Percentiles rank a stretch among this genome's conserved stretches.
Conservation (phyloP, 441 rosid species). For the Pelargonium myrrhifolium region DNA sequence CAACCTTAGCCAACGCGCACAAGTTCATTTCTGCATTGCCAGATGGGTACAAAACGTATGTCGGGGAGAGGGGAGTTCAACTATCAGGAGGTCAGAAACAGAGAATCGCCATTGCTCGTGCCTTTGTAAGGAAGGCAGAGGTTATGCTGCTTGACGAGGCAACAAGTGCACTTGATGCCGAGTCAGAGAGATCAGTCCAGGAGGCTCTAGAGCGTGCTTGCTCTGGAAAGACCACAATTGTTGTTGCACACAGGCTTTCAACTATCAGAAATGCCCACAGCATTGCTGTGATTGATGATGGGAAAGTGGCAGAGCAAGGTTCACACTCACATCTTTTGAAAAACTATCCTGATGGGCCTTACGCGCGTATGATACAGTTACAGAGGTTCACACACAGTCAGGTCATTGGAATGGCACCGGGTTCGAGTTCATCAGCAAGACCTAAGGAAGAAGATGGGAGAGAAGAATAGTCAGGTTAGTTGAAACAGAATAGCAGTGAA, state of each 20-base stretch:
- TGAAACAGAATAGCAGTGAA: conserved; percentile 17
- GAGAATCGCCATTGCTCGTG: conserved; percentile 83
- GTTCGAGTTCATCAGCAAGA: conserved; percentile 61
- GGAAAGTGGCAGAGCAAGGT: conserved; percentile 94
- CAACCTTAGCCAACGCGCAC: conserved; percentile 86
- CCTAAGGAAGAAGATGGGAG: conserved; percentile 58
- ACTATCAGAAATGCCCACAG: conserved; percentile 85
- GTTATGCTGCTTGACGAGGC: conserved; percentile 96
- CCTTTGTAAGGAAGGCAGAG: conserved; percentile 81
- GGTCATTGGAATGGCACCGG: conserved; percentile 67
- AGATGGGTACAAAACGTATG: conserved; percentile 77
- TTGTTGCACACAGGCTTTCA: conserved; percentile 86
- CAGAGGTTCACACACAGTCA: conserved; percentile 92
- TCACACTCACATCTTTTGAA: conserved; percentile 84
- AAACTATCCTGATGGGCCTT: conserved; percentile 85
- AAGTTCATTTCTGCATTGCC: conserved; percentile 84
- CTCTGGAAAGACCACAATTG: conserved; percentile 80
- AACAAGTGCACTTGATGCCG: conserved; percentile 90
- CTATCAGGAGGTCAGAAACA: conserved; percentile 97
- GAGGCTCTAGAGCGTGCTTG: conserved; percentile 94
- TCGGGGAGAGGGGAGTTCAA: conserved; percentile 89
- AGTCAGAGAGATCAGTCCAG: conserved; percentile 91
- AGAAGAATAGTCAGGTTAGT: conserved; percentile 33
- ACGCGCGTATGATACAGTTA: conserved; percentile 89
- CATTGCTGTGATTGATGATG: conserved; percentile 90